These are phyloP conservation scores for Biscogniauxia mediterranea DNA, from an alignment of 2,329 filamentous ascomycete genomes.

Conservation along the genomic window DNA sequence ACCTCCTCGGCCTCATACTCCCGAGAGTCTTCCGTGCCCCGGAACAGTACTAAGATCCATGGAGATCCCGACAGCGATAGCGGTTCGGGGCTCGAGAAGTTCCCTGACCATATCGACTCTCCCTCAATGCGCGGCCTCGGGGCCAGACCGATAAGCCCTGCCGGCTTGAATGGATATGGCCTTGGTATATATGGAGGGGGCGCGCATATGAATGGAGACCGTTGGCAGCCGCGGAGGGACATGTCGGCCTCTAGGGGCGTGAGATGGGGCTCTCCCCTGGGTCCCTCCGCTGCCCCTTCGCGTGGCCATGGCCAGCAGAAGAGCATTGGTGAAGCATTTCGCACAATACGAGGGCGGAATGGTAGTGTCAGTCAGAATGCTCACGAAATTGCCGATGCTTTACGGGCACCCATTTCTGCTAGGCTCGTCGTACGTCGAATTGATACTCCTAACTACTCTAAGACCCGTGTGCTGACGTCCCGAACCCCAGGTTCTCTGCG, in stretches of 20 bases:
- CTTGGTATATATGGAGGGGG: slow-evolving; percentile 30
- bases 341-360: slow-evolving; percentile 74
- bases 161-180: slow-evolving; percentile 30
- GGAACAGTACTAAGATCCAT: slow-evolving; percentile 26
- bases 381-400: slow-evolving; percentile 86
- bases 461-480: slow-evolving; percentile 26
- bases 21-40: slow-evolving; percentile 32
- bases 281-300: slow-evolving; percentile 25
- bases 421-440: slow-evolving; percentile 71
- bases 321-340: slow-evolving; percentile 85
- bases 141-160: slow-evolving; percentile 28
- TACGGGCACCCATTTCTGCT: slow-evolving; percentile 86
- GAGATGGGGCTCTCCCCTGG: slow-evolving; percentile 28
- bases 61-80: slow-evolving; percentile 25
- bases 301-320: slow-evolving; percentile 59
- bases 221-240: slow-evolving; percentile 32
- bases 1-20: slow-evolving; percentile 32
- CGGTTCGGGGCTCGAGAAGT: slow-evolving; percentile 34
- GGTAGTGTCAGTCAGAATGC: slow-evolving; percentile 90
- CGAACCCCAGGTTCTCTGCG: slow-evolving; percentile 67
- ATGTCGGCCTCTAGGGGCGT: slow-evolving; percentile 27
- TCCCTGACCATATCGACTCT: slow-evolving; percentile 35
- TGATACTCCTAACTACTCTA: slow-evolving; percentile 7
- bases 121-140: slow-evolving; percentile 31
- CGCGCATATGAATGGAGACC: slow-evolving; percentile 28